Conservation (phyloP, 1,284 basidiomycete genomes). For the Austroboletus novae-zelandiae region DNA sequence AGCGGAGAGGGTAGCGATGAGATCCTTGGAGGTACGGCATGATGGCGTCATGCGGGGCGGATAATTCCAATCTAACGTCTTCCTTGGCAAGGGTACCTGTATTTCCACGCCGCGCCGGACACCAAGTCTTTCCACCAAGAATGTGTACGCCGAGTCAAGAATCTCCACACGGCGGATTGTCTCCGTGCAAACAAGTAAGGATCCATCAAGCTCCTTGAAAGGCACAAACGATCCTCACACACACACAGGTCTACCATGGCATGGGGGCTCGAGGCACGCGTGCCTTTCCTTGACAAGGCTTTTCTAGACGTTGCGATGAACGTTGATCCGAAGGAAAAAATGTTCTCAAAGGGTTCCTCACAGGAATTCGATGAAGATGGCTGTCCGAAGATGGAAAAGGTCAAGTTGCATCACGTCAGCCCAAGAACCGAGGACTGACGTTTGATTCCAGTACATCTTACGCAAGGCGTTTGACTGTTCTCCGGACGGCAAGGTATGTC, state of each 20-base stretch:
- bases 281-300: constrained; percentile 97
- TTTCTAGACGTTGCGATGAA: constrained; percentile 97
- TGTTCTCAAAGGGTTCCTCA: constrained; percentile 81
- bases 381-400: constrained; percentile 91
- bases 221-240: not conserved
- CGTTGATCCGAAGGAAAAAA: constrained; percentile 85
- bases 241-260: constrained; percentile 90
- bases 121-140: constrained; percentile 93
- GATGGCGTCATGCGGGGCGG: not conserved
- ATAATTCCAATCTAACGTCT: constrained; percentile 1
- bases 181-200: constrained; percentile 94
- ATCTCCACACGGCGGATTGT: constrained; percentile 97
- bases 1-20: constrained; percentile 98
- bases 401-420: constrained; percentile 24
- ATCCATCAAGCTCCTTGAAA: not conserved
- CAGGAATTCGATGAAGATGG: constrained; percentile 86
- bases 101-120: constrained; percentile 98
- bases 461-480: constrained; percentile 95
- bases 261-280: constrained; percentile 98
- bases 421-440: constrained; percentile 10
- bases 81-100: constrained; percentile 78
- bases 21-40: constrained; percentile 81
- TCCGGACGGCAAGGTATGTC: constrained; percentile 73
- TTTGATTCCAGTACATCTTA: constrained; percentile 75
- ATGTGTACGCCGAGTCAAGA: constrained; percentile 93